A percentile compares a stretch with the other conserved stretches of the same genome.
Evolutionary conservation across 2,329 filamentous ascomycete species (phyloP).

Genomic region (Colletotrichum paranaense): DNA sequence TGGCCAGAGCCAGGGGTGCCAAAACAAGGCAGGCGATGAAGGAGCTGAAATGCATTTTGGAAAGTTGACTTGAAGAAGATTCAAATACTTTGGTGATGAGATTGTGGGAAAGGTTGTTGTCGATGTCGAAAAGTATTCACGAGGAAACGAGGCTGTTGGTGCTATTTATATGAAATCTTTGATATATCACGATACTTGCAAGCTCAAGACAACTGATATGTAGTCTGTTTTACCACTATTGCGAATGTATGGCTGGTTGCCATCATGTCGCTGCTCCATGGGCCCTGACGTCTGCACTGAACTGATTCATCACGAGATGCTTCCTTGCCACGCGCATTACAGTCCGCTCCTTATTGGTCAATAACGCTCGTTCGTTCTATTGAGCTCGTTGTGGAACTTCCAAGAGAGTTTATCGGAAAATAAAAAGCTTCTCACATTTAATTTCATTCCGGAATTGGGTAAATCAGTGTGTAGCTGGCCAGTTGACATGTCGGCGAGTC

Average conservation of each 20-base stretch:
- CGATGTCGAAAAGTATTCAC: not conserved
- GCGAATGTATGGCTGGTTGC: too few species aligned
- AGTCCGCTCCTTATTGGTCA: not conserved
- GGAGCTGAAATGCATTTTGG: slow-evolving; percentile 4
- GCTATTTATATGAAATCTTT: not conserved
- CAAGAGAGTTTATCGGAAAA: not conserved
- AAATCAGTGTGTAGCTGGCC: not conserved
- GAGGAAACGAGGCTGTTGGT: not conserved
- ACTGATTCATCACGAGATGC: too few species aligned
- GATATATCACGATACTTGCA: not conserved
- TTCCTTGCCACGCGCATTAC: not conserved
- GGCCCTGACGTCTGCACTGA: too few species aligned
- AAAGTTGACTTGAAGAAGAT: not conserved
- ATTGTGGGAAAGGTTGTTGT: not conserved
- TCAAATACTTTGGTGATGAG: not conserved
- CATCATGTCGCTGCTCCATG: too few species aligned
- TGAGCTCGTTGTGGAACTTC: not conserved
- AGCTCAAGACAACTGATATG: too few species aligned
- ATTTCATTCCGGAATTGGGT: not conserved
- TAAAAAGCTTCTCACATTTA: not conserved
- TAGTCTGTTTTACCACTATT: too few species aligned
- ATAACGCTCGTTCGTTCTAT: not conserved
- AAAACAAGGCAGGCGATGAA: not conserved
- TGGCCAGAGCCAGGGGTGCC: not conserved
- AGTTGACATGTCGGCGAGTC: not conserved